Evolutionary conservation across 768 basidiomycete genomes (phyloP).

Genomic region (Tulasnella calospora): DNA sequence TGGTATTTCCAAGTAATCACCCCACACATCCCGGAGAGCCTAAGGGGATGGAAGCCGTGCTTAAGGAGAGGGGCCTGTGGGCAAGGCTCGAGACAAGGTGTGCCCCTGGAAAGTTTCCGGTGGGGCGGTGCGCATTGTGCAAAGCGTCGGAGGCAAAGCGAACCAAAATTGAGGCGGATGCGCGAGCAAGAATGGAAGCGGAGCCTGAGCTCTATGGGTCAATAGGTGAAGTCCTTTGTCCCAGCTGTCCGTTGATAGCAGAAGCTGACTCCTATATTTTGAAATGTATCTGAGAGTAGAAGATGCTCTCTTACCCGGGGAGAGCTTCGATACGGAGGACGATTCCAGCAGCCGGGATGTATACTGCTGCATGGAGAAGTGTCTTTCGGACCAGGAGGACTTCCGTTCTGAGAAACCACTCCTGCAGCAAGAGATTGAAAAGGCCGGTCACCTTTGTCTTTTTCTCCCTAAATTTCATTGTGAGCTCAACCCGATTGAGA

Average conservation of each 20-base stretch:
- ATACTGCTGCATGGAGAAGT: neutral
- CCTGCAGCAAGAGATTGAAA: conserved; percentile 25
- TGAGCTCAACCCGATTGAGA: conserved; percentile 10
- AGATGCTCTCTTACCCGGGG: neutral
- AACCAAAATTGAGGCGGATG: neutral
- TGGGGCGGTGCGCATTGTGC: neutral
- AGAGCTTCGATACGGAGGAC: neutral
- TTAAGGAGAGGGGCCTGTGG: conserved; percentile 7
- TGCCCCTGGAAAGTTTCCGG: neutral
- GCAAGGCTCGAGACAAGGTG: neutral
- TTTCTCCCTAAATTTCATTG: neutral
- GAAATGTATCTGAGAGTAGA: neutral
- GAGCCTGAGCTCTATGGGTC: neutral
- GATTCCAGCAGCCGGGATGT: neutral
- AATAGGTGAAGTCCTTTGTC: neutral
- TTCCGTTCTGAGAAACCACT: conserved; percentile 29
- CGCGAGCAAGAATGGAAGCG: neutral
- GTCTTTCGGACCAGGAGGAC: conserved; percentile 3
- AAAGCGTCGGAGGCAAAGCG: neutral
- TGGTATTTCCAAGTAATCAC: conserved; percentile 37
- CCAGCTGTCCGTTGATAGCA: too few species aligned
- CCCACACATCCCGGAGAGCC: conserved; percentile 35
- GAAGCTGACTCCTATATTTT: too few species aligned
- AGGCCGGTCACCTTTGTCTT: neutral
- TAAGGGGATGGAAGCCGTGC: conserved; percentile 34